These are phyloP conservation scores for Guillardia theta DNA, from an alignment of 78 protist species.

Conservation along the genomic window DNA sequence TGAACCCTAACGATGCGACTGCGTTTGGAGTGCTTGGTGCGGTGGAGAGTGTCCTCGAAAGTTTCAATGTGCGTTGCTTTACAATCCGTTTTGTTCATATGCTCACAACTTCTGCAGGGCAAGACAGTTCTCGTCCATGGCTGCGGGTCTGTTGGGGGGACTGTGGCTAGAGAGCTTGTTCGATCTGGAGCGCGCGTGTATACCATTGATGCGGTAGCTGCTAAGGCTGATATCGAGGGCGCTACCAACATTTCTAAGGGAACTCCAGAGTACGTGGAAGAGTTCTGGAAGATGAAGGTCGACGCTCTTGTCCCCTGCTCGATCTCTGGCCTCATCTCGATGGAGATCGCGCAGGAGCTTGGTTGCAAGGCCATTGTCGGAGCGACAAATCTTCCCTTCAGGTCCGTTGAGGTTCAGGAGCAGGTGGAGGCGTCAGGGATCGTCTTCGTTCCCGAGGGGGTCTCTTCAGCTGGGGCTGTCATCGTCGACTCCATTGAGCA, in stretches of 20 bases:
- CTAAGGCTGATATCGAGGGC: background rate
- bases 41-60: background rate
- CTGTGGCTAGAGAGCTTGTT: background rate
- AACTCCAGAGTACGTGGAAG: background rate
- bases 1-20: conserved; percentile 16
- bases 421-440: background rate
- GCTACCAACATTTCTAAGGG: background rate
- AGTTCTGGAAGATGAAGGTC: background rate
- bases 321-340: background rate
- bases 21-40: conserved; percentile 32
- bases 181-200: background rate
- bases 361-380: background rate
- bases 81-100: too few relatives aligned
- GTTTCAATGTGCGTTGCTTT: too few relatives aligned
- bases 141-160: conserved; percentile 3
- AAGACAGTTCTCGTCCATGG: conserved; percentile 11
- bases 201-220: background rate
- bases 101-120: too few relatives aligned
- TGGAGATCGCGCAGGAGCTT: background rate
- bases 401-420: background rate
- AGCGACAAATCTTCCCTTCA: conserved; percentile 29
- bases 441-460: background rate
- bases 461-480: conserved; percentile 36
- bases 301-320: conserved; percentile 43
- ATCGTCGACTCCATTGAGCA: conserved; percentile 33